Conservation (phyloP, 768 basidiomycete species). For the Lentinus tigrinus region DNA sequence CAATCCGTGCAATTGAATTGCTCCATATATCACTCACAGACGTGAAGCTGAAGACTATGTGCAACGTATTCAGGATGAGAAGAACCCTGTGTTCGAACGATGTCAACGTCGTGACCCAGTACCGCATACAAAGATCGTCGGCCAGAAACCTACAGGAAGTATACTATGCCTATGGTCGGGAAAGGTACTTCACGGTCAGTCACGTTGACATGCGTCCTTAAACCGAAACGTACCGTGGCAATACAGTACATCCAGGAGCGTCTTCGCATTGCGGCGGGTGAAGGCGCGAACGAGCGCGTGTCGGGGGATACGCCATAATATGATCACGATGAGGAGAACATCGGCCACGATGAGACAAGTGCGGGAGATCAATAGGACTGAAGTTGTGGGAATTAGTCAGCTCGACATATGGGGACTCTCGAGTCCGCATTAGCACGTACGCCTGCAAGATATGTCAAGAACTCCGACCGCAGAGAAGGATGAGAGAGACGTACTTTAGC, state of each 20-base stretch:
- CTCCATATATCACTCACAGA: too few species aligned
- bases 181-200: too few species aligned
- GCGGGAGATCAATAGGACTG: not conserved
- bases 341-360: not conserved
- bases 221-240: too few species aligned
- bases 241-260: too few species aligned
- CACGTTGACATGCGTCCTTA: too few species aligned
- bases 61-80: not conserved
- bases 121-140: too few species aligned
- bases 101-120: too few species aligned
- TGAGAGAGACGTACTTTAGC: too few species aligned
- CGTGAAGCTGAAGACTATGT: not conserved
- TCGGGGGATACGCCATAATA: not conserved
- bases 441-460: not conserved
- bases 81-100: not conserved
- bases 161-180: too few species aligned
- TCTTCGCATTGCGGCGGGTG: too few species aligned
- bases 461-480: too few species aligned
- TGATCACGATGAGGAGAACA: not conserved
- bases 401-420: not conserved
- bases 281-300: not conserved
- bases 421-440: not conserved
- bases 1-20: not conserved
- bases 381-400: not conserved
- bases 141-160: too few species aligned